Percentiles rank a stretch among this genome's conserved stretches.
Conservation (phyloP, 2,329 filamentous ascomycete genomes). For the Neurospora crassa region DNA sequence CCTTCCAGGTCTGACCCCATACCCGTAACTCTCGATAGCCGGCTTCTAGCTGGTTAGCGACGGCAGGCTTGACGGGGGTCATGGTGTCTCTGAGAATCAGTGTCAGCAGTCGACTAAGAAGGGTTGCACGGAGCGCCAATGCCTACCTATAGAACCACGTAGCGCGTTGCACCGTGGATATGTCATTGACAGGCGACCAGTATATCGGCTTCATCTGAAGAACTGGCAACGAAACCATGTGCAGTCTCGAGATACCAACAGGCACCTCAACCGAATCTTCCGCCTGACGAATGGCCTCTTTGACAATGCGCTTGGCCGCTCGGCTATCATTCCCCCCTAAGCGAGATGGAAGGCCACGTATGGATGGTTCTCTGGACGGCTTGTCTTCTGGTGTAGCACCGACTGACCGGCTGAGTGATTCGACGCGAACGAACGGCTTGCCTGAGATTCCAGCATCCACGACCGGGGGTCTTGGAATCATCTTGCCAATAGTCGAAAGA, state of each 20-base stretch:
- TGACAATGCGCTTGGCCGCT: not conserved
- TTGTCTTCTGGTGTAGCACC: constrained; percentile 14
- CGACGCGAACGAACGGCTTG: constrained; percentile 42
- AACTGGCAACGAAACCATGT: constrained; percentile 74
- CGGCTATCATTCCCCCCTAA: constrained; percentile 5
- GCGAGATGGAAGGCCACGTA: constrained; percentile 1
- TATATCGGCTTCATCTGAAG: constrained; percentile 94
- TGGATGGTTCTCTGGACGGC: not conserved
- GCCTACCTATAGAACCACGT: constrained; percentile 87
- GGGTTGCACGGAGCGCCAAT: not conserved
- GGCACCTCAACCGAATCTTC: constrained; percentile 49
- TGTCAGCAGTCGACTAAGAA: constrained; percentile 3
- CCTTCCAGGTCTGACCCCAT: constrained; percentile 86
- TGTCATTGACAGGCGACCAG: constrained; percentile 89
- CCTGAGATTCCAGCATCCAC: constrained; percentile 44
- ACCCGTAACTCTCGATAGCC: constrained; percentile 79
- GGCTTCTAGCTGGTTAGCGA: constrained; percentile 88
- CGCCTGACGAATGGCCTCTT: not conserved
- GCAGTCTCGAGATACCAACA: constrained; percentile 82
- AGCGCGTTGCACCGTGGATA: constrained; percentile 69
- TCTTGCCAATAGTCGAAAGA: constrained; percentile 3
- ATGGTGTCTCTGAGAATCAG: constrained; percentile 58
- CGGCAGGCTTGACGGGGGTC: constrained; percentile 72
- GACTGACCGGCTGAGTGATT: constrained; percentile 14
- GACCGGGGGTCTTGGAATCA: constrained; percentile 16